Conservation (phyloP, 306 rosid genomes). For the Cucurbita pepo region DNA sequence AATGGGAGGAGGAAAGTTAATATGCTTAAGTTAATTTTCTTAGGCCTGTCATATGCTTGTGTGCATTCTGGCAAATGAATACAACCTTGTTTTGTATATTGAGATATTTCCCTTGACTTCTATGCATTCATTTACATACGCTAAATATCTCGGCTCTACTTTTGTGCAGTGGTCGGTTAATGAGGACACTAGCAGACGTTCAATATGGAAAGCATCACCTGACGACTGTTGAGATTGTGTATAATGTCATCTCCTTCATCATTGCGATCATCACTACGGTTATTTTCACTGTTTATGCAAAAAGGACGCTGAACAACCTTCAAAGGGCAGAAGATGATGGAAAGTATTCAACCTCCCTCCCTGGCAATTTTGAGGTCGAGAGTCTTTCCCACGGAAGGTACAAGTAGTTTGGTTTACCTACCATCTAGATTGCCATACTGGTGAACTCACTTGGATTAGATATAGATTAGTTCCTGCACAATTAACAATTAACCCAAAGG, state of each 20-base stretch:
- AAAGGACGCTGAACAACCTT: constrained; percentile 54
- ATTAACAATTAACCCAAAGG: constrained; percentile 1
- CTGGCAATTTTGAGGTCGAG: constrained; percentile 36
- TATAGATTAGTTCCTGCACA: constrained; percentile 4
- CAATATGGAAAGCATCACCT: constrained; percentile 63
- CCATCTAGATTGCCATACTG: neutral
- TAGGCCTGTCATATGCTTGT: neutral
- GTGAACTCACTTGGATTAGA: constrained; percentile 3
- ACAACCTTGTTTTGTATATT: neutral
- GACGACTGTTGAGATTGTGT: constrained; percentile 73
- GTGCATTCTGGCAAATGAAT: neutral
- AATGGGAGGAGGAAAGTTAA: neutral
- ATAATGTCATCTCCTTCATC: constrained; percentile 64
- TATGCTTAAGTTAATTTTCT: neutral
- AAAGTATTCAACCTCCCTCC: constrained; percentile 27
- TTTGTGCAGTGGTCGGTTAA: constrained; percentile 60
- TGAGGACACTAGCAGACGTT: constrained; percentile 69
- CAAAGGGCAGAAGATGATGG: constrained; percentile 31
- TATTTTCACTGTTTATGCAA: constrained; percentile 80
- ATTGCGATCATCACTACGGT: constrained; percentile 60
- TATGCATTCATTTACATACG: neutral
- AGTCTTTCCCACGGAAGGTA: constrained; percentile 37
- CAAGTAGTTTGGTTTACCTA: constrained; percentile 1
- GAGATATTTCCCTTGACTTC: neutral
- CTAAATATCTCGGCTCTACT: neutral